Evolutionary conservation across 2,329 filamentous ascomycete species (phyloP).

Genomic region (Sordariomycetes sp.): DNA sequence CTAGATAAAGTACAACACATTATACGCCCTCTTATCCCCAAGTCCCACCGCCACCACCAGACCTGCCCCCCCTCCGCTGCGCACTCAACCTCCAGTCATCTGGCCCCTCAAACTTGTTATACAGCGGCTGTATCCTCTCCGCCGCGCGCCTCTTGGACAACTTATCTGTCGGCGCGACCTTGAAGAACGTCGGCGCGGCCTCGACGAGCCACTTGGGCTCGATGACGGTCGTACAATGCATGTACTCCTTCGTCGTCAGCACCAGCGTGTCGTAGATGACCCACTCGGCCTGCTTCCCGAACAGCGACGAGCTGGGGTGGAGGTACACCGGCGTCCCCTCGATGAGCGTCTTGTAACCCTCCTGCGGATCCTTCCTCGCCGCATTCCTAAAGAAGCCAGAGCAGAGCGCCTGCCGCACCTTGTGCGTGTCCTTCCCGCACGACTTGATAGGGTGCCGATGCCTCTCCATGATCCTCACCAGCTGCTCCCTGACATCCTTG

Average conservation of each 20-base stretch:
- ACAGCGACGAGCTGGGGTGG: constrained; percentile 82
- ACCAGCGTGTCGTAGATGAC: constrained; percentile 89
- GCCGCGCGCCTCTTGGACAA: constrained; percentile 86
- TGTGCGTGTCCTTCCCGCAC: constrained; percentile 77
- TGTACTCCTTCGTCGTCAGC: constrained; percentile 93
- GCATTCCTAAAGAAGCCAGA: constrained; percentile 92
- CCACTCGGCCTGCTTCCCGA: constrained; percentile 92
- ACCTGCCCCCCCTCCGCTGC: constrained; percentile 71
- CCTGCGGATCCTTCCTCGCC: constrained; percentile 86
- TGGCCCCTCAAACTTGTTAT: constrained; percentile 83
- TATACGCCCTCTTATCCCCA: constrained; percentile 53
- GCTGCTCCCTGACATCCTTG: constrained; percentile 83
- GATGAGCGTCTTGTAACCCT: constrained; percentile 94
- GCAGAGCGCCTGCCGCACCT: constrained; percentile 81
- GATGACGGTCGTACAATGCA: constrained; percentile 87
- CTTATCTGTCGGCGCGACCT: constrained; percentile 77
- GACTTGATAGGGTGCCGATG: constrained; percentile 73
- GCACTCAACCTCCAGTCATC: constrained; percentile 92
- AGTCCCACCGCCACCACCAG: constrained; percentile 76
- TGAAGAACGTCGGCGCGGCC: constrained; percentile 97
- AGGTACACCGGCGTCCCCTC: constrained; percentile 92
- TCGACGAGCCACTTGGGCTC: constrained; percentile 93
- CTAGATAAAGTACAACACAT: background rate
- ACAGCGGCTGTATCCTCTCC: constrained; percentile 87
- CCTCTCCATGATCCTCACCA: constrained; percentile 86